These are phyloP conservation scores for Phytophthora europaea DNA, from an alignment of 352 stramenopile species.

Conservation along the genomic window DNA sequence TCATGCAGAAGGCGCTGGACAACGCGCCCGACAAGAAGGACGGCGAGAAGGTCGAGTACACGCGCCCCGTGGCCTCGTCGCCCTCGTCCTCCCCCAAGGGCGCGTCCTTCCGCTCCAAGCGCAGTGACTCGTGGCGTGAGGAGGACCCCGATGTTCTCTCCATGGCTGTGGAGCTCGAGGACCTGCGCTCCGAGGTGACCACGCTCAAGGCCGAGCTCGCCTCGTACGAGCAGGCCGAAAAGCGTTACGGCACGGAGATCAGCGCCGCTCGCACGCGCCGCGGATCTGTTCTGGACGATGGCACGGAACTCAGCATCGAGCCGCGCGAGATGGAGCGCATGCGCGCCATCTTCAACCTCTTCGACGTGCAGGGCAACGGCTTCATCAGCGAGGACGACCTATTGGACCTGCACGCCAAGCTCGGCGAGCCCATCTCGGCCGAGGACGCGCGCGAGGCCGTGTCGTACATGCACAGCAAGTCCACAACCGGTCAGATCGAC, in stretches of 20 bases:
- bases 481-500: conserved; percentile 71
- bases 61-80: conserved; percentile 74
- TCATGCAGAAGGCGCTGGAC: conserved; percentile 81
- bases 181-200: conserved; percentile 77
- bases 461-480: conserved; percentile 72
- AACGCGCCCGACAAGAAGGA: conserved; percentile 74
- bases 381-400: conserved; percentile 85
- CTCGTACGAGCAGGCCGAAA: conserved; percentile 84
- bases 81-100: conserved; percentile 67
- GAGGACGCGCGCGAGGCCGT: conserved; percentile 82
- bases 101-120: conserved; percentile 52
- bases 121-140: conserved; percentile 83
- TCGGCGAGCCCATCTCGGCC: conserved; percentile 82
- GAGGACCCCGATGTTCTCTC: conserved; percentile 76
- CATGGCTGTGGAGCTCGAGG: conserved; percentile 77
- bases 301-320: conserved; percentile 83
- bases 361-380: conserved; percentile 83
- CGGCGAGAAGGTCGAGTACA: conserved; percentile 69
- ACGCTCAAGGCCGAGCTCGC: conserved; percentile 78
- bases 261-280: conserved; percentile 60
- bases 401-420: conserved; percentile 82
- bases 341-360: conserved; percentile 87
- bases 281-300: conserved; percentile 79
- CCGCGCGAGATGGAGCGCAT: conserved; percentile 89
- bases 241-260: conserved; percentile 76